A percentile compares a stretch with the other conserved stretches of the same genome.
phyloP scores from a whole-genome alignment of 192 early-diverging fungal species.

The Phlyctochytrium planicorne region DNA sequence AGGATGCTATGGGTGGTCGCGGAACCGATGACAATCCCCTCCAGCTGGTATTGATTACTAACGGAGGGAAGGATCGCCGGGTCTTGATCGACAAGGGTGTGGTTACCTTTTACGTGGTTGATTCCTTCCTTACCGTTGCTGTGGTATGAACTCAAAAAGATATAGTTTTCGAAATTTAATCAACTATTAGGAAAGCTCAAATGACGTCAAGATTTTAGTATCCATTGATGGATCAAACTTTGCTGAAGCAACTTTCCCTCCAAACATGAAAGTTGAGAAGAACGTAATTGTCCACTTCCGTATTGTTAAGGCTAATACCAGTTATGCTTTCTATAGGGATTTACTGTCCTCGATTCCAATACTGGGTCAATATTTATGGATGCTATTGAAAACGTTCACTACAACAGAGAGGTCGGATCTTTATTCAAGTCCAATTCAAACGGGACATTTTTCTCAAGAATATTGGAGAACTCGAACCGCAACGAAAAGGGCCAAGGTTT shows the following conservation, averaged over 20 bases:
- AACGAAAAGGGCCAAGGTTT: slow-evolving; percentile 53
- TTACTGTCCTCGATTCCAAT: slow-evolving; percentile 82
- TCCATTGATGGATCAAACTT: slow-evolving; percentile 75
- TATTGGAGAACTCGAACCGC: slow-evolving; percentile 80
- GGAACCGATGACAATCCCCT: slow-evolving; percentile 58
- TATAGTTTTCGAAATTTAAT: not conserved
- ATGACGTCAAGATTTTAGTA: slow-evolving; percentile 63
- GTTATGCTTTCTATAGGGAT: slow-evolving; percentile 40
- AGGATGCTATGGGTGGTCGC: slow-evolving; percentile 47
- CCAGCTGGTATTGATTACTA: slow-evolving; percentile 67
- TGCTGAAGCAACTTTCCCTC: slow-evolving; percentile 79
- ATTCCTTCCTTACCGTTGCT: slow-evolving; percentile 79
- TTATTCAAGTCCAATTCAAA: slow-evolving; percentile 89
- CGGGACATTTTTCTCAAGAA: slow-evolving; percentile 74
- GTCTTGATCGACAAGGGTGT: slow-evolving; percentile 65
- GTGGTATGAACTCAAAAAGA: slow-evolving; percentile 34
- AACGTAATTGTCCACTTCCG: slow-evolving; percentile 35
- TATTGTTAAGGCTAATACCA: not conserved
- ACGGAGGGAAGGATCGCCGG: slow-evolving; percentile 47
- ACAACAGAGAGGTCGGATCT: slow-evolving; percentile 71
- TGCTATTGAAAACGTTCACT: slow-evolving; percentile 21
- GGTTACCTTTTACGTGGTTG: slow-evolving; percentile 76
- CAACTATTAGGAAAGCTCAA: slow-evolving; percentile 27
- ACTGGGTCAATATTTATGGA: slow-evolving; percentile 56
- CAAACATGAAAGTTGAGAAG: slow-evolving; percentile 67